These are phyloP conservation scores for Botrytis fabae DNA, from an alignment of 2,329 filamentous ascomycete genomes.

Conservation along the genomic window DNA sequence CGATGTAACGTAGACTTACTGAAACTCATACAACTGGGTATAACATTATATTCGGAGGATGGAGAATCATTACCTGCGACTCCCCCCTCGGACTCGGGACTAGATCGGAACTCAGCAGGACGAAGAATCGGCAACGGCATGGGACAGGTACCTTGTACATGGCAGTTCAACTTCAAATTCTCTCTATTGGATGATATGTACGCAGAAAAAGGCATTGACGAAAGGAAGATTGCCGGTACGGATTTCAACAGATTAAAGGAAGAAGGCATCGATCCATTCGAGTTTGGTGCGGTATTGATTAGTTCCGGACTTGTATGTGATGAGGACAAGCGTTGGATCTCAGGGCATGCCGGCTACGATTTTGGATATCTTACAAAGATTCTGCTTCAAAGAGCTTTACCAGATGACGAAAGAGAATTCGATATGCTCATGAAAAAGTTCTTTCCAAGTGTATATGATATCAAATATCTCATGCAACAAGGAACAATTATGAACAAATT, in stretches of 20 bases:
- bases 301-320: constrained; percentile 88
- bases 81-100: constrained; percentile 48
- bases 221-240: constrained; percentile 87
- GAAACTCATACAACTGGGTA: constrained; percentile 95
- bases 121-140: constrained; percentile 47
- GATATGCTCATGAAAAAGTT: constrained; percentile 86
- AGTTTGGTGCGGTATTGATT: constrained; percentile 87
- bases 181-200: constrained; percentile 96
- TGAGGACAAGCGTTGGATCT: constrained; percentile 91
- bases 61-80: constrained; percentile 77
- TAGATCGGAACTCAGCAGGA: constrained; percentile 47
- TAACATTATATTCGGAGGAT: constrained; percentile 88
- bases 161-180: constrained; percentile 99
- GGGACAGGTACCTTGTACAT: constrained; percentile 75
- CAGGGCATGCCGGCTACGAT: constrained; percentile 96
- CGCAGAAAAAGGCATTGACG: constrained; percentile 90
- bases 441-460: constrained; percentile 92
- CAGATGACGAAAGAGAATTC: constrained; percentile 87
- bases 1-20: constrained; percentile 96
- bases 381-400: constrained; percentile 77
- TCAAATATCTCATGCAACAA: constrained; percentile 95
- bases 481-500: constrained; percentile 70
- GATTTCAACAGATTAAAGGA: constrained; percentile 82
- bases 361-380: constrained; percentile 97
- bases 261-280: constrained; percentile 85